Evolutionary conservation across 495 filamentous ascomycete genomes (phyloP).

Genomic region (Talaromyces stipitatus): DNA sequence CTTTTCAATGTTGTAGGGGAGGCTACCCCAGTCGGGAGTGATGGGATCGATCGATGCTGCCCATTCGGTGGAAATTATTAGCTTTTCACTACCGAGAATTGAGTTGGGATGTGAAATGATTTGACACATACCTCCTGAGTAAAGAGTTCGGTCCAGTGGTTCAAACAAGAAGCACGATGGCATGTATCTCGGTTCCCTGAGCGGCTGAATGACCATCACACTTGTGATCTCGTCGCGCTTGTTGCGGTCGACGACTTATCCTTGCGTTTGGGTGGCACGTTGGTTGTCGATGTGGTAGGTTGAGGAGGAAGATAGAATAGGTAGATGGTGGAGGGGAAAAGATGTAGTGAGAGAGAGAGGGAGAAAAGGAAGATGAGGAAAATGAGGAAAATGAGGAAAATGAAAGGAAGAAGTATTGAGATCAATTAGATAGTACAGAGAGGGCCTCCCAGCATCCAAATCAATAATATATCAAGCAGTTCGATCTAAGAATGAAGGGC

Average conservation of each 20-base stretch:
- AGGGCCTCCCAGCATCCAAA: no score
- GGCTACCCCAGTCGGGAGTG: neutral
- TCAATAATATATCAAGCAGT: no score
- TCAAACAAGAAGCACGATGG: neutral
- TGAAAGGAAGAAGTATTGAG: no score
- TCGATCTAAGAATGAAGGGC: no score
- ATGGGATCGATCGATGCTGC: neutral
- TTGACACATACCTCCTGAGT: neutral
- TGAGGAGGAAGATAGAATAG: no score
- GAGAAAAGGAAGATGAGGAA: no score
- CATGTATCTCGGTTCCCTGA: neutral
- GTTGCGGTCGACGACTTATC: neutral
- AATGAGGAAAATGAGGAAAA: no score
- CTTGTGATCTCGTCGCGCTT: neutral
- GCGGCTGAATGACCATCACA: neutral
- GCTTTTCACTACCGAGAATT: neutral
- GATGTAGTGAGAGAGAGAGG: no score
- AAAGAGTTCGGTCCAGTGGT: neutral
- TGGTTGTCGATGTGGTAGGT: neutral
- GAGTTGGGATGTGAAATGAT: neutral
- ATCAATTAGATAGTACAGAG: no score
- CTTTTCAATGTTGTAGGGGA: neutral
- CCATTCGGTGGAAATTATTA: neutral
- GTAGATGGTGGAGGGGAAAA: no score
- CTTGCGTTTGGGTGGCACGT: neutral